Conservation (phyloP, 208 protist genomes). For the Herpetomonas tarakana region DNA sequence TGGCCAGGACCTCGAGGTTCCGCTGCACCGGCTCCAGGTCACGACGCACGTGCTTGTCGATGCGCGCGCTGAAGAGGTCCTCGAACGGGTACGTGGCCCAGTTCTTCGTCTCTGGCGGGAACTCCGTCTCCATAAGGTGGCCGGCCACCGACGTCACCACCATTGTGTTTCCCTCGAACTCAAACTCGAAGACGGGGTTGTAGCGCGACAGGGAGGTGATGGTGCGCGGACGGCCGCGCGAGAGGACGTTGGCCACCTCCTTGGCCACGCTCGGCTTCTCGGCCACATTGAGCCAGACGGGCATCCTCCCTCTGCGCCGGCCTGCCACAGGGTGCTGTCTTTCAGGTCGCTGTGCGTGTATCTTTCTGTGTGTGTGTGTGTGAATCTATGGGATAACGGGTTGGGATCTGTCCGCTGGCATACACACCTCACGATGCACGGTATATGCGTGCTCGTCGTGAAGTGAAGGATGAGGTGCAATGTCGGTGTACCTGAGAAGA, state of each 20-base stretch:
- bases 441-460: too few species aligned
- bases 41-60: constrained; percentile 75
- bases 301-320: too few species aligned
- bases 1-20: constrained; percentile 73
- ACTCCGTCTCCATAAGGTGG: constrained; percentile 95
- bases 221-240: constrained; percentile 33
- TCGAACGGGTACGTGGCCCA: constrained; percentile 89
- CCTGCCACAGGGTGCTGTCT: too few species aligned
- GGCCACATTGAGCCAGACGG: constrained; percentile 91
- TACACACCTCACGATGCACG: too few species aligned
- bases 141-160: constrained; percentile 96
- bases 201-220: constrained; percentile 51
- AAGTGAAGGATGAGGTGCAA: too few species aligned
- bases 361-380: too few species aligned
- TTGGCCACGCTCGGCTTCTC: constrained; percentile 96
- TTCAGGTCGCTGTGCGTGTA: too few species aligned
- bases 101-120: constrained; percentile 62
- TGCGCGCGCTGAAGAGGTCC: constrained; percentile 85
- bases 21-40: constrained; percentile 71
- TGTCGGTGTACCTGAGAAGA: too few species aligned
- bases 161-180: constrained; percentile 80
- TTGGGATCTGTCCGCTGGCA: too few species aligned
- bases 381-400: too few species aligned
- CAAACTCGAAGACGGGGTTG: constrained; percentile 85
- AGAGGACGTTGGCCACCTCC: constrained; percentile 80